Evolutionary conservation across 1,284 basidiomycete genomes (phyloP), one percentile per base, ranked within the genome.

Genomic region (Fistulinella cinereoalba): DNA sequence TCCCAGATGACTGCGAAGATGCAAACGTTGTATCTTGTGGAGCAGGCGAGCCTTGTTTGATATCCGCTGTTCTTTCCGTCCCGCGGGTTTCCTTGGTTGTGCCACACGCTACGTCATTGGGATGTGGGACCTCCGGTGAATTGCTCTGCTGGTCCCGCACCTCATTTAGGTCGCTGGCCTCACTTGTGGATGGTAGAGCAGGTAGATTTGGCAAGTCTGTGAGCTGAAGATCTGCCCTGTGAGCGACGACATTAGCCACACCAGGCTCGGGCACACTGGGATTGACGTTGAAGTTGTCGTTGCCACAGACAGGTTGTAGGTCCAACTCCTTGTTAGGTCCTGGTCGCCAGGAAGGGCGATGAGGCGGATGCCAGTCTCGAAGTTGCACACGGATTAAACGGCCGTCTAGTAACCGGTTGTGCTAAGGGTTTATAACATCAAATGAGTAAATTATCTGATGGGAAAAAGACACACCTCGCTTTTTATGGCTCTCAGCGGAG

Each of bases 301-400:
- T 34, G 12, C 34, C 27, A 41, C 43, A 23, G 4, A 32, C 44
- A 15, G 40, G 38, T 34, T 48, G 66, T 16, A 45, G 44, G 33
- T 65, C 62, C 3, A 67, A 62, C 16, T 67, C 70, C 40, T 69
- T 71, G 31, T 28, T 53, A 25, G 61, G 66, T 28, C 55, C 56
- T 42, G 64, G 64, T 55, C 70, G 71, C 75, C 75, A 79, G 21
- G 58, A 62, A 24, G 66, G 68, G 24, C 76, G 70, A 25, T 52
- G 57, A 19, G 69, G 61, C n/a, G 76, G 77, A 51, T 80, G 79
- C 56, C 72, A 75, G 50, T 81, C 80, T 38, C 80, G 71, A 34
- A 82, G 65, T 53, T 88, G 85, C 37, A 89, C 85, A 18, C 86
- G 80, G 58, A 88, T 81, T 6, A 79, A 71, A 36, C 83, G 80